Evolutionary conservation across 2,329 filamentous ascomycete genomes (phyloP).

Genomic region (Paracoccidioides lutzii): DNA sequence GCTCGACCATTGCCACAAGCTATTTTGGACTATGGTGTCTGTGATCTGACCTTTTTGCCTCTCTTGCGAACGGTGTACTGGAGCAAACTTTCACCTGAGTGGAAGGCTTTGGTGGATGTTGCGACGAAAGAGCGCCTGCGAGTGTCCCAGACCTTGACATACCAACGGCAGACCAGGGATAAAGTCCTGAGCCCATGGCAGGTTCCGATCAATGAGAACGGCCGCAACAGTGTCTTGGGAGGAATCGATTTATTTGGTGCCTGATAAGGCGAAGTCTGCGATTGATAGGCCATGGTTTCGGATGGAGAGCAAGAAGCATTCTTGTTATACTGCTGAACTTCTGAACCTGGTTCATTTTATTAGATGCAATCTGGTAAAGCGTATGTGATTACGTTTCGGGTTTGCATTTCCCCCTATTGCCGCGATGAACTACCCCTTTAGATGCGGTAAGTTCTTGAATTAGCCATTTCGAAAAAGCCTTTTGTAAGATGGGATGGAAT

Average conservation of each 20-base stretch:
- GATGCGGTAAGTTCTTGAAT: no score
- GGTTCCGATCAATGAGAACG: background rate
- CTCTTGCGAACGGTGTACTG: constrained; percentile 13
- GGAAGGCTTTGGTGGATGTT: constrained; percentile 9
- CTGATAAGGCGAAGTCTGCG: background rate
- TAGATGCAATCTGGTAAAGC: no score
- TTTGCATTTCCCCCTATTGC: no score
- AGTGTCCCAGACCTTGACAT: constrained; percentile 11
- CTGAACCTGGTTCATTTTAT: no score
- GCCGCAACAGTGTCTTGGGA: background rate
- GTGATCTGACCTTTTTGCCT: constrained; percentile 35
- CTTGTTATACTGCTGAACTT: background rate
- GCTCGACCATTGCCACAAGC: constrained; percentile 30
- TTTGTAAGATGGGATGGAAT: no score
- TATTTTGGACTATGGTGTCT: constrained; percentile 34
- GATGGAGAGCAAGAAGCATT: background rate
- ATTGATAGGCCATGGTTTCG: background rate
- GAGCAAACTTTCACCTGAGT: background rate
- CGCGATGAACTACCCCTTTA: no score
- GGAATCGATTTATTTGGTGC: background rate
- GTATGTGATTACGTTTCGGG: no score
- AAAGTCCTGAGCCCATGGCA: constrained; percentile 10
- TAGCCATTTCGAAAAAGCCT: no score
- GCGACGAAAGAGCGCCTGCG: constrained; percentile 10
- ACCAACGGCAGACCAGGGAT: constrained; percentile 7